Base-by-base conservation (phyloP, 2,329 filamentous ascomycete species). In the Ophioceras dolichostomum region DNA sequence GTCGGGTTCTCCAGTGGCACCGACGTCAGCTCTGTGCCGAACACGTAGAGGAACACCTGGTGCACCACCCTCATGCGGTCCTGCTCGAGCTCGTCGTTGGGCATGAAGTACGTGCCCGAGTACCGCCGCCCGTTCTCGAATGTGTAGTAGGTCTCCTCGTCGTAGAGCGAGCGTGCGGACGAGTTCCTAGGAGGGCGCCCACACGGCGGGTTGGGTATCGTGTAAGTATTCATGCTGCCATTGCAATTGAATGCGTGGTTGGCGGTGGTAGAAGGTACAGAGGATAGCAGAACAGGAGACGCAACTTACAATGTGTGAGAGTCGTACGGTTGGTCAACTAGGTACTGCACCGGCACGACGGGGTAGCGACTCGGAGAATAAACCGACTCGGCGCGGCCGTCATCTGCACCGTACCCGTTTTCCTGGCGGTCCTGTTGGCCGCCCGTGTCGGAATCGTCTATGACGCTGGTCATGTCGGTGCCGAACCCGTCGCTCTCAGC, bases 91-190 rank as follows among this genome's bases (percentile, higher is more conserved):
- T 75, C 72, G 41, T 77, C 73, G 39, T 76, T 77, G 19, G 73
- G 73, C 35, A 76, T 73, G 38, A 67, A 67, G 46, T 77, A 77
- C 10, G 69, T 73, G 30, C 60, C 60, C 46, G 75, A 72, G 41
- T 76, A 77, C 19, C 72, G 61, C 18, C 71, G 61, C n/a, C 73
- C 73, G 47, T 77, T 73, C 46, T 75, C 70, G 39, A 59, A 64
- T 34, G 61, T 57, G 44, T 70, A 76, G 42, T 75, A 63, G 31
- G 54, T 40, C 19, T 56, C 53, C 5, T 55, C 53, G 33, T 46
- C 49, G 29, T 55, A 57, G 4, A 57, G 32, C 4, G 54, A 55
- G 12, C 53, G 51, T 1, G 54, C 47, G 2, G 54, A 48, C 1
- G 53, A 55, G 39, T 52, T 51, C 39, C 53, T 57, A 26, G 17